phyloP scores from a whole-genome alignment of 108 stramenopile genomes.

The Stephanodiscus minutulus region DNA sequence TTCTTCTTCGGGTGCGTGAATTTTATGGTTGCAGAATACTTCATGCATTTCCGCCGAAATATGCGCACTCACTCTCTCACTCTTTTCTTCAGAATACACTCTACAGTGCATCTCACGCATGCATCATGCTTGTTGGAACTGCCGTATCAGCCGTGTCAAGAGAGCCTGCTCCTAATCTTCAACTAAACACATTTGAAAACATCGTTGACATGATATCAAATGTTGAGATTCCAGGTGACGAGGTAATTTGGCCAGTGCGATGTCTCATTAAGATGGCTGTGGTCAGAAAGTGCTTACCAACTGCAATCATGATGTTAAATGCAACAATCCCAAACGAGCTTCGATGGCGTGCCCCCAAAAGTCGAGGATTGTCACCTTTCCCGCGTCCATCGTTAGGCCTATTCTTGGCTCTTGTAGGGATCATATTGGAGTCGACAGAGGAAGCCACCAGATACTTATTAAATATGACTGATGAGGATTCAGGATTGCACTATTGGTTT shows the following conservation, averaged over 20 bases:
- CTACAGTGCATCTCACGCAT: slow-evolving; percentile 71
- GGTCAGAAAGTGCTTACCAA: slow-evolving; percentile 61
- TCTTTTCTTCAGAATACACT: slow-evolving; percentile 33
- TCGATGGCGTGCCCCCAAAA: slow-evolving; percentile 48
- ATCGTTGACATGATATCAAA: slow-evolving; percentile 38
- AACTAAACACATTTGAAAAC: slow-evolving; percentile 13
- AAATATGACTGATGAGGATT: slow-evolving; percentile 61
- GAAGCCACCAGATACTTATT: slow-evolving; percentile 57
- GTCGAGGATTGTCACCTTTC: slow-evolving; percentile 13
- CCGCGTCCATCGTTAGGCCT: slow-evolving; percentile 50
- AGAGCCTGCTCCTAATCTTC: slow-evolving; percentile 18
- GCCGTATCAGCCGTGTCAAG: slow-evolving; percentile 50
- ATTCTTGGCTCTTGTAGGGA: slow-evolving; percentile 54
- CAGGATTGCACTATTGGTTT: slow-evolving; percentile 60
- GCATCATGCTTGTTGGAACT: slow-evolving; percentile 62
- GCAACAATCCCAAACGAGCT: slow-evolving; percentile 78
- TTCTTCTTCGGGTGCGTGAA: slow-evolving; percentile 40
- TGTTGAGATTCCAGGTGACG: slow-evolving; percentile 28
- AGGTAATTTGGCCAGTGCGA: slow-evolving; percentile 69
- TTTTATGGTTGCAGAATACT: neutral
- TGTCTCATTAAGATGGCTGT: slow-evolving; percentile 71
- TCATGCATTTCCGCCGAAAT: neutral
- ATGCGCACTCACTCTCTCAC: neutral
- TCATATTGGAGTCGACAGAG: slow-evolving; percentile 59
- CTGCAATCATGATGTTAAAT: slow-evolving; percentile 69